Evolutionary conservation across 164 flowering plant genomes (phyloP).

Genomic region (Tetrastigma voinierianum): DNA sequence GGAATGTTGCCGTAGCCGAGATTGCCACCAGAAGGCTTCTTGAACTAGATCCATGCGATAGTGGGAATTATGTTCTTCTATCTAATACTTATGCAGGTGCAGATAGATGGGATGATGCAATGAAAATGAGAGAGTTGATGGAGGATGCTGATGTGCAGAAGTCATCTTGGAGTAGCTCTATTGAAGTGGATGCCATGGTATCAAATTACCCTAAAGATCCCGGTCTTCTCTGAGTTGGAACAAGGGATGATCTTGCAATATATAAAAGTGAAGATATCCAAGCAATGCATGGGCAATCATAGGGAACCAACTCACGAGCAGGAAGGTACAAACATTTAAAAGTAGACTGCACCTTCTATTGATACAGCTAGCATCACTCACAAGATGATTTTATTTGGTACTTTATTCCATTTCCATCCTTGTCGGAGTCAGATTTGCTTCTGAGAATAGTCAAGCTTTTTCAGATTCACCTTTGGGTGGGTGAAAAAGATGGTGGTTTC

Average conservation of each 20-base stretch:
- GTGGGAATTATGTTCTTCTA: conserved; percentile 62
- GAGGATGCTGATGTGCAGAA: conserved; percentile 40
- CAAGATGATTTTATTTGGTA: too few species aligned
- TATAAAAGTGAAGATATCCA: background rate
- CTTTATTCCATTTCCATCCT: too few species aligned
- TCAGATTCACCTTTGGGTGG: too few species aligned
- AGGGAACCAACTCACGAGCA: too few species aligned
- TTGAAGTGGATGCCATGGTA: conserved; percentile 24
- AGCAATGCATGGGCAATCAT: background rate
- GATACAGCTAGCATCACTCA: too few species aligned
- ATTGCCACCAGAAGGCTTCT: conserved; percentile 47
- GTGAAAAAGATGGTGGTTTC: too few species aligned
- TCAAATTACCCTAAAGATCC: conserved; percentile 3
- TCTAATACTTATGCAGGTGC: conserved; percentile 59
- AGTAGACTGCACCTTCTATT: too few species aligned
- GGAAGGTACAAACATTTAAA: too few species aligned
- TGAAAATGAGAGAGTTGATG: conserved; percentile 49
- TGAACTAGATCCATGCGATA: conserved; percentile 51
- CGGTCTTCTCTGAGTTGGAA: background rate
- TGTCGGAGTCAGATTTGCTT: too few species aligned
- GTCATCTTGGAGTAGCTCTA: conserved; percentile 57
- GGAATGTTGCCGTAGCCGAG: conserved; percentile 55
- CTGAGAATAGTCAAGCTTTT: too few species aligned
- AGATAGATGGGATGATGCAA: conserved; percentile 62
- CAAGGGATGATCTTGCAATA: background rate